phyloP scores from a whole-genome alignment of 2,329 filamentous ascomycete genomes.

The Trichoderma koningii region DNA sequence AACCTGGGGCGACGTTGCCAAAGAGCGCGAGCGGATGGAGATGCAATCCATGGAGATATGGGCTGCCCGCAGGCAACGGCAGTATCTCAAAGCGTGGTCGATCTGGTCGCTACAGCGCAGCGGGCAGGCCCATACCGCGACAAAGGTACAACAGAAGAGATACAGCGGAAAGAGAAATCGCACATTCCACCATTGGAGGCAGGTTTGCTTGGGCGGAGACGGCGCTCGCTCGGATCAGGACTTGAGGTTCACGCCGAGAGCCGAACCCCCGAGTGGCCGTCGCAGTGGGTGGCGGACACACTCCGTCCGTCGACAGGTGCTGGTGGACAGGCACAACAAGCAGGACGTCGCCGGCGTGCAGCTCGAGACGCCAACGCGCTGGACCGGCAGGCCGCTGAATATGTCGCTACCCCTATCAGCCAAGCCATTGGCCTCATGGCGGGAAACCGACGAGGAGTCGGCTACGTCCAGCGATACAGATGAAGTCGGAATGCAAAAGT shows the following conservation, averaged over 20 bases:
- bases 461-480: slow-evolving; percentile 26
- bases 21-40: slow-evolving; percentile 33
- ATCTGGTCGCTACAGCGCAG: slow-evolving; percentile 42
- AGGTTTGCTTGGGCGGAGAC: slow-evolving; percentile 30
- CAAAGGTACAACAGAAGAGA: slow-evolving; percentile 39
- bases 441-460: slow-evolving; percentile 37
- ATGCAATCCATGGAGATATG: slow-evolving; percentile 39
- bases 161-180: slow-evolving; percentile 39
- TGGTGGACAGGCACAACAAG: slow-evolving; percentile 32
- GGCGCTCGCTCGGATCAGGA: slow-evolving; percentile 16
- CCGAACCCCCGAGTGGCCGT: slow-evolving; percentile 26
- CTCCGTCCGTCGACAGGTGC: slow-evolving; percentile 33
- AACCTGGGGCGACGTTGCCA: slow-evolving; percentile 33
- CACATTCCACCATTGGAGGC: slow-evolving; percentile 39
- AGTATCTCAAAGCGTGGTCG: slow-evolving; percentile 42
- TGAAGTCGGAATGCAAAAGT: slow-evolving; percentile 7
- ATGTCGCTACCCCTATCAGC: slow-evolving; percentile 38
- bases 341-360: slow-evolving; percentile 32
- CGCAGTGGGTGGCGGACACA: slow-evolving; percentile 36
- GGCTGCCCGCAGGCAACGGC: slow-evolving; percentile 38
- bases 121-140: slow-evolving; percentile 44
- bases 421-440: slow-evolving; percentile 38
- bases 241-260: slow-evolving; percentile 12
- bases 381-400: slow-evolving; percentile 47
- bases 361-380: slow-evolving; percentile 50